These are phyloP conservation scores for Kuraishia borneana DNA, from an alignment of 805 yeast species.

Conservation along the genomic window DNA sequence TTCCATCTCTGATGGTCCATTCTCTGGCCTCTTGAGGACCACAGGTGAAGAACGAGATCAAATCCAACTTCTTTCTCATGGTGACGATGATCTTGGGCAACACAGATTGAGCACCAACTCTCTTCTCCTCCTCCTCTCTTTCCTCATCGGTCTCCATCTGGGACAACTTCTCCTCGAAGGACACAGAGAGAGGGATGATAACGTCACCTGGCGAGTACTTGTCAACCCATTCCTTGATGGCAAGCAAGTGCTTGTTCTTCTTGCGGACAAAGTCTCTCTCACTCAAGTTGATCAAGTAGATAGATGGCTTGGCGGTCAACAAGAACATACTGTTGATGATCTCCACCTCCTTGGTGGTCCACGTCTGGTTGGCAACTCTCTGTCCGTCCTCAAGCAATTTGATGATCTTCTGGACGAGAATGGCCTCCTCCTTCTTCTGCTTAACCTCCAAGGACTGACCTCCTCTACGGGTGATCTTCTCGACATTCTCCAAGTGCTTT, in stretches of 20 bases:
- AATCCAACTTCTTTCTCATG: conserved; percentile 57
- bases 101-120: conserved; percentile 30
- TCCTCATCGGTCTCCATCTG: conserved; percentile 63
- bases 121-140: conserved; percentile 22
- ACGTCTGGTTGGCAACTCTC: conserved; percentile 45
- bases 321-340: conserved; percentile 62
- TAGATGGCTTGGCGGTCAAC: conserved; percentile 82
- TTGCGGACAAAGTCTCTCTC: conserved; percentile 52
- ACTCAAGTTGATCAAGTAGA: conserved; percentile 63
- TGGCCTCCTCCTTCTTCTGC: conserved; percentile 52
- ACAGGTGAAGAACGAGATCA: conserved; percentile 81
- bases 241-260: conserved; percentile 36
- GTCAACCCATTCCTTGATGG: conserved; percentile 55
- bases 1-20: conserved; percentile 79
- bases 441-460: conserved; percentile 56
- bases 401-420: conserved; percentile 41
- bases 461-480: conserved; percentile 49
- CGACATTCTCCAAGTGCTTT: conserved; percentile 44
- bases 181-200: conserved; percentile 88
- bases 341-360: conserved; percentile 57
- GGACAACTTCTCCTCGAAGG: conserved; percentile 85
- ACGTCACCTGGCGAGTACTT: conserved; percentile 63
- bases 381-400: conserved; percentile 57
- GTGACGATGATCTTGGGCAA: conserved; percentile 51
- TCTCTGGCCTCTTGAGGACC: conserved; percentile 80